These are phyloP conservation scores for Eucalyptus polyanthemos DNA, from an alignment of 345 rosid species.

Conservation along the genomic window DNA sequence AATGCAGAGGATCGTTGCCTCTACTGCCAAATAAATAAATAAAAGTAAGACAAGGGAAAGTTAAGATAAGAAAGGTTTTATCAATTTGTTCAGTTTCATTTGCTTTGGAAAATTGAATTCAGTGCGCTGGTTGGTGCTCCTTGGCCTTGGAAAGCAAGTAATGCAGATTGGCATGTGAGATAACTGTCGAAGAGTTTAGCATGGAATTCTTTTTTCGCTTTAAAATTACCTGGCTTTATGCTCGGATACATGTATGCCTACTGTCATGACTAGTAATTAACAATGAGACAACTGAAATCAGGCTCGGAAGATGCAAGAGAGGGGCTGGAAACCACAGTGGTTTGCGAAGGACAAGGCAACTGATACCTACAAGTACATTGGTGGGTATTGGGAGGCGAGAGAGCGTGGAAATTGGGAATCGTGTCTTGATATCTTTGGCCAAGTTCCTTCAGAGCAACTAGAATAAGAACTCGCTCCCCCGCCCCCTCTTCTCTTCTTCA, in stretches of 20 bases:
- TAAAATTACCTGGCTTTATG: background rate
- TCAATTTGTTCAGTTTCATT: background rate
- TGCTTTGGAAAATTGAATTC: background rate
- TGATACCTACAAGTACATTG: constrained; percentile 45
- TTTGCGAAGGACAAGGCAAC: constrained; percentile 67
- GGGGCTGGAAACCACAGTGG: constrained; percentile 97
- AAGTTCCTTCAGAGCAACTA: constrained; percentile 46
- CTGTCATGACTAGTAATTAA: background rate
- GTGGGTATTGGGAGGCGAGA: constrained; percentile 96
- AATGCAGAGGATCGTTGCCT: background rate
- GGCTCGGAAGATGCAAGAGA: constrained; percentile 98
- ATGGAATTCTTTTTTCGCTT: background rate
- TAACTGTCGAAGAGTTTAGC: background rate
- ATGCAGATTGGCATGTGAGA: background rate
- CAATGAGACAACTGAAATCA: constrained; percentile 2
- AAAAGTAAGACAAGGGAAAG: background rate
- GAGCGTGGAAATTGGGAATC: constrained; percentile 52
- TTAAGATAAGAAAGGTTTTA: background rate
- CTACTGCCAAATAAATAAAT: background rate
- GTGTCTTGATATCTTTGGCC: constrained; percentile 91
- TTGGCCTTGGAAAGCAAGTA: background rate
- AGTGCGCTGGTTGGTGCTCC: background rate
- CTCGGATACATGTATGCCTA: background rate
- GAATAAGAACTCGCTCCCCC: background rate
- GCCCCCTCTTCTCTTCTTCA: background rate